Evolutionary conservation across 768 basidiomycete species (phyloP), one percentile per base, ranked within the genome.

Genomic region (Leccinellum albellum): DNA sequence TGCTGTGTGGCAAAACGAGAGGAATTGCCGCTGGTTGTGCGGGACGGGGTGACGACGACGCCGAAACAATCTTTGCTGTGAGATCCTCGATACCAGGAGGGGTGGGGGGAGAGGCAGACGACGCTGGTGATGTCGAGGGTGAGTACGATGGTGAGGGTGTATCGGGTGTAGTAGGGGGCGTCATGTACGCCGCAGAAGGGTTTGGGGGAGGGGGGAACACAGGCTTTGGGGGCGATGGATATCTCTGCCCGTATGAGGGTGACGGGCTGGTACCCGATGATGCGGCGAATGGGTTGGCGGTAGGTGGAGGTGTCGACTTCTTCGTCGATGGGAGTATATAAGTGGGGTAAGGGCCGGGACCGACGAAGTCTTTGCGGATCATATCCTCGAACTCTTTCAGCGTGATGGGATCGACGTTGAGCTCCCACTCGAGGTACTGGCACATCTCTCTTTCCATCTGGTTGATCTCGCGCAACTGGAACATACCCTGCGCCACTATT

Each of bases 381-480:
- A 81, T 81, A 0, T 66, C 65, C 64, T 89, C 85, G 65, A 91
- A 91, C 37, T 81, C 83, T 4, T 65, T 60, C 0, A 91, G 74
- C 0, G 84, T 84, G 0, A 76, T 66, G 0, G 85, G 81, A 51
- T 90, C 88, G 51, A 91, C 86, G 44, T 85, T 89, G 7, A 91
- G 76, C 66, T 91, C 88, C 94, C 94, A 98, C 69, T 96, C 94
- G 45, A 99, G 77, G 67, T 98, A 98, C 15, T 83, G 80, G 61
- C 87, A 88, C 81, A 89, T 87, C 66, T 89, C 88, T 2, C 88
- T 66, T 68, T 89, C 87, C 86, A 88, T 89, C 75, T 89, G 87
- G 71, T 89, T 89, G 66, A 89, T 85, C 76, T 89, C 88, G 31
- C 82, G 77, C 0, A 89, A 69, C 3, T 78, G 80, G 65, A 94